Evolutionary conservation across 345 rosid species (phyloP).

Genomic region (Eucalyptus cloeziana): DNA sequence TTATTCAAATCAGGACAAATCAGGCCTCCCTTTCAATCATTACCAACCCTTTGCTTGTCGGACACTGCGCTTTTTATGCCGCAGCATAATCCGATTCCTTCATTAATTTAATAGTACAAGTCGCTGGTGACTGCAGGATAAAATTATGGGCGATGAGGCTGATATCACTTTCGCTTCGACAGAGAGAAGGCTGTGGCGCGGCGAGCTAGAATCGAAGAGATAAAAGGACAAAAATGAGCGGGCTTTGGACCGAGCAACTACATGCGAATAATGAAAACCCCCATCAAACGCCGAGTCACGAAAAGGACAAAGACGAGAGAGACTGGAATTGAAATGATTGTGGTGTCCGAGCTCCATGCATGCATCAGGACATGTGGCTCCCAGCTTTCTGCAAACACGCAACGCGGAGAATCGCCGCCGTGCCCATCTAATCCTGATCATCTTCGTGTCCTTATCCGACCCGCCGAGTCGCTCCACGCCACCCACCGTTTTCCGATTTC

Average conservation of each 20-base stretch:
- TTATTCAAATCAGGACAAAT: background rate
- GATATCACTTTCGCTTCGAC: background rate
- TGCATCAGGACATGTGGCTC: background rate
- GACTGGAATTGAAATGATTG: background rate
- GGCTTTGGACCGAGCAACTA: background rate
- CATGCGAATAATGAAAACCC: background rate
- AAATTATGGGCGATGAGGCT: background rate
- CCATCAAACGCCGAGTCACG: background rate
- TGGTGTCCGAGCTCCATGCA: background rate
- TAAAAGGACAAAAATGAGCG: background rate
- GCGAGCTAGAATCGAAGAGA: background rate
- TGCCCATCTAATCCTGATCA: background rate
- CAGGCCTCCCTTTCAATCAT: background rate
- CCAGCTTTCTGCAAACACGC: background rate
- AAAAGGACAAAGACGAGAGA: background rate
- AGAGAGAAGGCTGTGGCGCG: background rate
- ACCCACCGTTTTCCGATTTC: background rate
- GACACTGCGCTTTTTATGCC: background rate
- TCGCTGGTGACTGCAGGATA: background rate
- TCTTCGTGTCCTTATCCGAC: background rate
- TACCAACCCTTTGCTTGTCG: background rate
- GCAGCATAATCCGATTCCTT: background rate
- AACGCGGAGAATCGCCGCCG: background rate
- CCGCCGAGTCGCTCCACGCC: background rate
- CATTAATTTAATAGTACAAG: background rate